Conservation (phyloP, 2,329 filamentous ascomycete species). For the Fusarium cicatricum region DNA sequence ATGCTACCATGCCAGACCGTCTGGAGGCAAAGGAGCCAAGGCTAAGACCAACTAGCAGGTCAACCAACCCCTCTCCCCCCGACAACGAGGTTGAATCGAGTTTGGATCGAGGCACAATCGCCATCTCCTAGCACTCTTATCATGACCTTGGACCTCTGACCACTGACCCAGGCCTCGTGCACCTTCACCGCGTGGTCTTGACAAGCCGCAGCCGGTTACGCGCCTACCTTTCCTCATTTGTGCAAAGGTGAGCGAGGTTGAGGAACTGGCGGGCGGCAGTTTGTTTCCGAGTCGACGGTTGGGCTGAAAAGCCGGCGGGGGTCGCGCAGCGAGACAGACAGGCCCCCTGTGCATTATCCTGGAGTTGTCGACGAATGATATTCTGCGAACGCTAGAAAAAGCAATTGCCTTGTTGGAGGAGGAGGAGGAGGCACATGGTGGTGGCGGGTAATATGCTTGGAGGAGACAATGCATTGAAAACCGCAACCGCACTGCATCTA, state of each 20-base stretch:
- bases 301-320: too few species aligned
- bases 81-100: background rate
- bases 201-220: conserved; percentile 7
- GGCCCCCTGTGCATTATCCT: conserved; percentile 5
- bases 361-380: background rate
- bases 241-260: conserved; percentile 18
- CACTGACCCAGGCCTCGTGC: too few species aligned
- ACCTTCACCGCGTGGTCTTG: conserved; percentile 13
- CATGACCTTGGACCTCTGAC: too few species aligned
- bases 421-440: background rate
- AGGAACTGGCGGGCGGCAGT: background rate
- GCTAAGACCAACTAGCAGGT: conserved; percentile 19
- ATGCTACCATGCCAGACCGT: too few species aligned
- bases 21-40: too few species aligned
- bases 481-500: too few species aligned
- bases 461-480: background rate
- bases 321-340: background rate
- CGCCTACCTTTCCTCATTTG: conserved; percentile 22
- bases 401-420: background rate
- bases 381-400: background rate
- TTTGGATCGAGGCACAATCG: too few species aligned
- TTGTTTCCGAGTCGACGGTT: too few species aligned
- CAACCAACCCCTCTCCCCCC: conserved; percentile 15
- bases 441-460: conserved; percentile 2
- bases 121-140: too few species aligned